phyloP scores from a whole-genome alignment of 495 filamentous ascomycete species.

The Acidiella bohemica region DNA sequence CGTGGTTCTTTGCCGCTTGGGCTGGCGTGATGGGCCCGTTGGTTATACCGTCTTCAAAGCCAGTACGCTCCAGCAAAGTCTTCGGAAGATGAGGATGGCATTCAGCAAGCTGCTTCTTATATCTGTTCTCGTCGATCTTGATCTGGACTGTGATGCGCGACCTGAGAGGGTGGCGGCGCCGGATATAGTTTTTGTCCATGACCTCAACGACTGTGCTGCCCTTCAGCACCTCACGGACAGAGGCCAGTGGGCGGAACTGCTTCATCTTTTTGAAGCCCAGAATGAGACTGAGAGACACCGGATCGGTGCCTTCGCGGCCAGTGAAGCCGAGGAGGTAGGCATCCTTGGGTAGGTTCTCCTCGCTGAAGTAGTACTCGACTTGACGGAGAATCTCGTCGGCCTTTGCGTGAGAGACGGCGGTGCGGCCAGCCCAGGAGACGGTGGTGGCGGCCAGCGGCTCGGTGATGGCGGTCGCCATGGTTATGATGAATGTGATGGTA shows the following conservation, averaged over 20 bases:
- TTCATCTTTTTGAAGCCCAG: conserved; percentile 29
- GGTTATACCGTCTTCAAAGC: conserved; percentile 51
- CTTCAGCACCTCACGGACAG: conserved; percentile 22
- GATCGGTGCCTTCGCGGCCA: conserved; percentile 22
- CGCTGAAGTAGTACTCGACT: conserved; percentile 34
- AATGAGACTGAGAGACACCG: conserved; percentile 26
- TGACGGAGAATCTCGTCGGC: conserved; percentile 20
- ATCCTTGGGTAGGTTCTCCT: conserved; percentile 30
- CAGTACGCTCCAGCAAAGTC: conserved; percentile 25
- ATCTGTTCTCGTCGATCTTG: background rate
- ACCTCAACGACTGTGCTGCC: conserved; percentile 26
- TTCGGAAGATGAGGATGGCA: conserved; percentile 17
- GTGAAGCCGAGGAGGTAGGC: conserved; percentile 23
- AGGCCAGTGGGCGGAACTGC: conserved; percentile 18
- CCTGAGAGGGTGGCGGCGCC: conserved; percentile 13
- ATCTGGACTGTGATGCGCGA: conserved; percentile 4
- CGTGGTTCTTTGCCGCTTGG: conserved; percentile 46
- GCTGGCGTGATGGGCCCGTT: conserved; percentile 64
- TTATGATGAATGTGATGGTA: too few species aligned
- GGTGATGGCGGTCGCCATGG: too few species aligned
- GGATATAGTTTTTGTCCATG: conserved; percentile 21
- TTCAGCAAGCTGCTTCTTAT: conserved; percentile 1
- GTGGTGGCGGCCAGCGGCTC: too few species aligned
- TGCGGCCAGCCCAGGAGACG: too few species aligned
- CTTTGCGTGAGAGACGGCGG: too few species aligned